phyloP scores from a whole-genome alignment of 2,329 filamentous ascomycete genomes.

The Penicillium hordei region DNA sequence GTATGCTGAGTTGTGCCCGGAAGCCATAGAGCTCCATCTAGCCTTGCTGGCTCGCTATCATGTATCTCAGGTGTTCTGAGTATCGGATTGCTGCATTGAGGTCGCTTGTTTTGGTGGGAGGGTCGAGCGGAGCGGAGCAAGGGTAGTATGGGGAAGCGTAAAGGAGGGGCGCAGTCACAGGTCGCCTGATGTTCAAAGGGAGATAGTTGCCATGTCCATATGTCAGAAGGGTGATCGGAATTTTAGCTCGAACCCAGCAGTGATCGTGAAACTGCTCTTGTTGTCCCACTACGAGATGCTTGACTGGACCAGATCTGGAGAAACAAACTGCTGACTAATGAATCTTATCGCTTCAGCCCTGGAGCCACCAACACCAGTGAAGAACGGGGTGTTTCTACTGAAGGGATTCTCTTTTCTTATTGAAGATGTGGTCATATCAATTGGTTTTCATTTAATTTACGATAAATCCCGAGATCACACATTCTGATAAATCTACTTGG shows the following conservation, averaged over 20 bases:
- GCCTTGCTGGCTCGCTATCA: constrained; percentile 37
- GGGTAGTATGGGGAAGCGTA: constrained; percentile 25
- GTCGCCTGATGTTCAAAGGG: constrained; percentile 17
- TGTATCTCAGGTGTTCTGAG: constrained; percentile 31
- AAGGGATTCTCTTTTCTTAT: not conserved
- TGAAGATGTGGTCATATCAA: not conserved
- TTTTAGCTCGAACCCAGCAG: not conserved
- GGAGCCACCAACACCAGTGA: not conserved
- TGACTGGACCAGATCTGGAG: constrained; percentile 5
- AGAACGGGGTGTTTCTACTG: not conserved
- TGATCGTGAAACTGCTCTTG: constrained; percentile 5
- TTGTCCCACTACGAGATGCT: constrained; percentile 8
- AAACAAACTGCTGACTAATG: constrained; percentile 27
- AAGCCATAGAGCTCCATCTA: constrained; percentile 49
- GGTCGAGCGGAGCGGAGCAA: constrained; percentile 25
- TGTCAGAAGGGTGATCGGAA: constrained; percentile 1
- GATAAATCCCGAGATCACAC: not conserved
- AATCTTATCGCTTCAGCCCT: constrained; percentile 1
- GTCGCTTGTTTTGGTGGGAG: constrained; percentile 12
- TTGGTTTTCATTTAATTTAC: not conserved
- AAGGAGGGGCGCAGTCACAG: constrained; percentile 26
- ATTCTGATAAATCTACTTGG: not conserved
- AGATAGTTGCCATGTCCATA: constrained; percentile 1
- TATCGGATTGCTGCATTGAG: constrained; percentile 35
- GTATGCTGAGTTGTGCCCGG: constrained; percentile 44